Conservation (phyloP, 768 basidiomycete genomes). For the Mycena albidolilacea region DNA sequence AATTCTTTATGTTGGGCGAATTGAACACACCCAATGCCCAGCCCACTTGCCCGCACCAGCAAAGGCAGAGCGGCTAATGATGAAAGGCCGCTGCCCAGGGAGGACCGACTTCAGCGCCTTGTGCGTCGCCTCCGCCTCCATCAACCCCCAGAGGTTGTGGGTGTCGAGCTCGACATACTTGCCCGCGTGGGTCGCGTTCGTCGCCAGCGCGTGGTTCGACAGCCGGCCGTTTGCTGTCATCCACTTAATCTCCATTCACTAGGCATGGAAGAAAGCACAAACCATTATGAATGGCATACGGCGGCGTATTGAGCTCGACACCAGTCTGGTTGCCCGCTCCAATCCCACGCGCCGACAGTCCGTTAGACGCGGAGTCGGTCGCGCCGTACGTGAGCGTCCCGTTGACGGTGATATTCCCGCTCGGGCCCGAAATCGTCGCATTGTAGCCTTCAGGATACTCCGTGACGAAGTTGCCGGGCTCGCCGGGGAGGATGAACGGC, state of each 20-base stretch:
- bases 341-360: constrained; percentile 59
- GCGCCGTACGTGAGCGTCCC: constrained; percentile 68
- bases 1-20: background rate
- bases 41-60: background rate
- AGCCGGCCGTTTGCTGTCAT: constrained; percentile 44
- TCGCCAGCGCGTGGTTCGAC: background rate
- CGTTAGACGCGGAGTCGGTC: constrained; percentile 16
- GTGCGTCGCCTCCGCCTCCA: background rate
- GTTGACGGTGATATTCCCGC: constrained; percentile 83
- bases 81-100: background rate
- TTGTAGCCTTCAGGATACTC: constrained; percentile 85
- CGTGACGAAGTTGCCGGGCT: constrained; percentile 64
- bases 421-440: constrained; percentile 70
- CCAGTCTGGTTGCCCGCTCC: constrained; percentile 66
- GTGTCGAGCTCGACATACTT: background rate
- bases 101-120: background rate
- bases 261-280: background rate
- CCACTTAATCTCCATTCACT: background rate
- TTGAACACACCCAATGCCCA: background rate
- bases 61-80: background rate
- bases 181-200: background rate
- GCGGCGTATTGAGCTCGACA: constrained; percentile 26
- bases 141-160: background rate
- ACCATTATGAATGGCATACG: constrained; percentile 1
- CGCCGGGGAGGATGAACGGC: constrained; percentile 72